phyloP scores from a whole-genome alignment of 1,139 yeast genomes.

The Maudiozyma humilis region DNA sequence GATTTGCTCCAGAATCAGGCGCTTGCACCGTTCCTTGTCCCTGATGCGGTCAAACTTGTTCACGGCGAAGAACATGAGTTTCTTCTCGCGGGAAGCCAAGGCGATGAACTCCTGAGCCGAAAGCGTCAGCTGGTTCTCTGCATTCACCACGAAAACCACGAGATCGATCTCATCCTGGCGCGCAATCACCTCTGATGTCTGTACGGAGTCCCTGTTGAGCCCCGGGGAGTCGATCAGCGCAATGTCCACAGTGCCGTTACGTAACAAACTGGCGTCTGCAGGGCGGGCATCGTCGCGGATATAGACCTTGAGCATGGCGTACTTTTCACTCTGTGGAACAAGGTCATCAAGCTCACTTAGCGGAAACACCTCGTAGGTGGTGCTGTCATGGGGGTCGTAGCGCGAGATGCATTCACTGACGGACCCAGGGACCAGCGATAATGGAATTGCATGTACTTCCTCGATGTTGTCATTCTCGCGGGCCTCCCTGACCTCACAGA shows the following conservation, averaged over 20 bases:
- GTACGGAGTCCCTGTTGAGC: slow-evolving; percentile 82
- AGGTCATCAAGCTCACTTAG: slow-evolving; percentile 55
- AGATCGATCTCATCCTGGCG: slow-evolving; percentile 96
- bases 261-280: slow-evolving; percentile 59
- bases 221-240: slow-evolving; percentile 97
- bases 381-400: slow-evolving; percentile 54
- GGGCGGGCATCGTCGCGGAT: slow-evolving; percentile 65
- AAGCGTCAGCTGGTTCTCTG: slow-evolving; percentile 90
- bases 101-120: slow-evolving; percentile 92
- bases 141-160: slow-evolving; percentile 91
- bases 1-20: slow-evolving; percentile 78
- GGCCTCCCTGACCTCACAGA: slow-evolving; percentile 89
- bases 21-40: slow-evolving; percentile 70
- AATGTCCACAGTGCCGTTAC: slow-evolving; percentile 89
- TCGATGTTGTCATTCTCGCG: slow-evolving; percentile 66
- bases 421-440: slow-evolving; percentile 36
- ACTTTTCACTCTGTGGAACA: slow-evolving; percentile 68
- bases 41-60: slow-evolving; percentile 81
- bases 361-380: slow-evolving; percentile 53
- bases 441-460: slow-evolving; percentile 89
- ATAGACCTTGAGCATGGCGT: slow-evolving; percentile 68
- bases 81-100: slow-evolving; percentile 85
- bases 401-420: slow-evolving; percentile 23
- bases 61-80: slow-evolving; percentile 87
- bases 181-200: slow-evolving; percentile 90